Percentiles rank a stretch among this genome's conserved stretches.
Evolutionary conservation across 2,329 filamentous ascomycete genomes (phyloP).

Genomic region (Thermoascus crustaceus): DNA sequence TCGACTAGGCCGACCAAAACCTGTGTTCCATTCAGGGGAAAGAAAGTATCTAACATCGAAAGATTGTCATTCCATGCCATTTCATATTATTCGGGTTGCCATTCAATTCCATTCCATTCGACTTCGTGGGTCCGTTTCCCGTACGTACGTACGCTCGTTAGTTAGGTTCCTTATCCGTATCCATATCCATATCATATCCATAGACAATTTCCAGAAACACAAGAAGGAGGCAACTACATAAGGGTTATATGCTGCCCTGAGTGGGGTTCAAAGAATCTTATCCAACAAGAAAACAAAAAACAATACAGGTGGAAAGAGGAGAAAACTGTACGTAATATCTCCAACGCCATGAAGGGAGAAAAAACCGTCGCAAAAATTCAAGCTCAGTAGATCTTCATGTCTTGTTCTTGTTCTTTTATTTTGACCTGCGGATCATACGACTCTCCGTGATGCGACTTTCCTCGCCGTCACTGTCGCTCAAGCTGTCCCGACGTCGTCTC

Average conservation of each 20-base stretch:
- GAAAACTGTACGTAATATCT: too few relatives aligned
- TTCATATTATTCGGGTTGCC: not conserved
- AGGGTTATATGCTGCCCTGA: too few relatives aligned
- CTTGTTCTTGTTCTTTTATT: too few relatives aligned
- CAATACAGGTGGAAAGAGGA: too few relatives aligned
- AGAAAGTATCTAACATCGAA: not conserved
- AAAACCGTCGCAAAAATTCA: too few relatives aligned
- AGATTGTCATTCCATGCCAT: not conserved
- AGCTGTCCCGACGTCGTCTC: constrained; percentile 44
- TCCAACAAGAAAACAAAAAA: too few relatives aligned
- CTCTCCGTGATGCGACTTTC: constrained; percentile 16
- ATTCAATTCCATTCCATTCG: constrained; percentile 2
- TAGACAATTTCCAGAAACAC: too few relatives aligned
- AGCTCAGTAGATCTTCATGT: too few relatives aligned
- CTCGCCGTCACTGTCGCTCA: constrained; percentile 46
- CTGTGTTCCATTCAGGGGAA: not conserved
- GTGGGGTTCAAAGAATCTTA: too few relatives aligned
- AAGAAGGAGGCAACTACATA: too few relatives aligned
- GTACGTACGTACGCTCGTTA: not conserved
- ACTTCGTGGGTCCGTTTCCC: not conserved
- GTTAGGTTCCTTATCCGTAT: not conserved
- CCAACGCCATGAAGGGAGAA: too few relatives aligned
- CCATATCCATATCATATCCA: not conserved
- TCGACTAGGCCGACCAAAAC: too few relatives aligned
- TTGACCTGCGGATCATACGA: not conserved